Base-by-base conservation (phyloP, 2,329 filamentous ascomycete genomes). In the Sclerotinia borealis region DNA sequence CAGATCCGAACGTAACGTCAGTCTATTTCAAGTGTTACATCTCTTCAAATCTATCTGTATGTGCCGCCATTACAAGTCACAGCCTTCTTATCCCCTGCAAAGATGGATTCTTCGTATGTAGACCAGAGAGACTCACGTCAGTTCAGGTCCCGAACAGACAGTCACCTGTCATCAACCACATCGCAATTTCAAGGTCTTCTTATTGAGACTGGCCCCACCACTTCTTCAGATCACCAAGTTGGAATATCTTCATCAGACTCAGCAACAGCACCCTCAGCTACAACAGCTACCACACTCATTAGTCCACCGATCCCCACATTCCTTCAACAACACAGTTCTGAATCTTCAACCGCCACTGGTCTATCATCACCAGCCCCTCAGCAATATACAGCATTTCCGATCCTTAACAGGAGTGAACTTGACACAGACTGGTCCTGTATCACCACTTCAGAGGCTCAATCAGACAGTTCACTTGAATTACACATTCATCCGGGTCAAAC, bases 101-200 rank as follows among this genome's bases (percentile, higher is more conserved):
- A 69, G 61, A 73, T 74, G 72, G 72, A 73, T 64, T 68, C 67
- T 66, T 68, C 66, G 65, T 73, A 72, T 73, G 71, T 73, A 70
- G 69, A 71, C 64, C 67, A 67, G 66, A 67, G 68, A 71, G 70
- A 71, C 71, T 74, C 72, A 74, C 71, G 68, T 65, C 70, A 72
- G 65, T 69, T 64, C 66, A 74, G 72, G 70, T 73, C 71, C 63
- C 68, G 70, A 69, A 68, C 70, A 60, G 72, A 68, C 64, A 70
- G 68, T 64, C 68, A 72, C 68, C 69, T 72, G 45, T 72, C 72
- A 54, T 68, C 70, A 48, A 70, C 71, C 43, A 68, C 69, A 61
- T 59, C 69, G 48, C 70, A 72, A 59, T 71, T 74, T 65, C 68
- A 70, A 65, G 71, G 66, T 34, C 60, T 73, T 43, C 69, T 72